Base-by-base conservation (phyloP, 78 protist species). In the Guillardia theta region DNA sequence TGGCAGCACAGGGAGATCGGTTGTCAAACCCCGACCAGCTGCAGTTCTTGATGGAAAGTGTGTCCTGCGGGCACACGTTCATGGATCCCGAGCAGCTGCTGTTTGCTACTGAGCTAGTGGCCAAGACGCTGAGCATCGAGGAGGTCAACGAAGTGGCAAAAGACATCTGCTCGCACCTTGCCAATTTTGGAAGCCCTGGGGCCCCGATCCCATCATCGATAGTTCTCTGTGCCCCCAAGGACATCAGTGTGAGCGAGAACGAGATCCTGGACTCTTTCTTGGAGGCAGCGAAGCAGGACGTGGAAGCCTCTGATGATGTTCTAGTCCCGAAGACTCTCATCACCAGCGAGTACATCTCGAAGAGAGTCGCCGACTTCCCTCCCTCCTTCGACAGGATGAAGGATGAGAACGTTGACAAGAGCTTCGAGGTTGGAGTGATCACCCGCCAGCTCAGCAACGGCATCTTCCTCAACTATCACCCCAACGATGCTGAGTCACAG, bases 31-130 rank as follows among this genome's bases (percentile, higher is more conserved):
- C n/a, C 46, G 83, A 70, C 27, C 83, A 70, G 83, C 83, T 70
- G n/a, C 83, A 70, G 83, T 70, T 70, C 83, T 43, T 70, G 10
- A 70, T 70, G 83, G 83, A 70, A 24, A 24, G 78, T 21, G 36
- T 22, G 83, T 12, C 83, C 8, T 70, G 83, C 83, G 83, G 83
- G 41, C 83, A 70, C 41, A 70, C 83, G 46, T 70, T 70, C 83
- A 70, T 70, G 83, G 83, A 70, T 18, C 83, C 83, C 83, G 27
- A 33, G 46, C 83, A 70, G 83, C 36, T 70, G 4, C 6, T 15
- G 62, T 18, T 53, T 12, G 62, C 62, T 21, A 53, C 83, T 3
- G n/a, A 0, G 36, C 41, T 4, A 1, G 4, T 24, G 10, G 83
- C 83, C 39, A 6, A 64, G 6, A 12, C 78, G 78, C 78, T 5